Percentiles rank a stretch among this genome's conserved stretches.
Conservation (phyloP, 2,329 filamentous ascomycete species). For the Scytalidium lignicola region DNA sequence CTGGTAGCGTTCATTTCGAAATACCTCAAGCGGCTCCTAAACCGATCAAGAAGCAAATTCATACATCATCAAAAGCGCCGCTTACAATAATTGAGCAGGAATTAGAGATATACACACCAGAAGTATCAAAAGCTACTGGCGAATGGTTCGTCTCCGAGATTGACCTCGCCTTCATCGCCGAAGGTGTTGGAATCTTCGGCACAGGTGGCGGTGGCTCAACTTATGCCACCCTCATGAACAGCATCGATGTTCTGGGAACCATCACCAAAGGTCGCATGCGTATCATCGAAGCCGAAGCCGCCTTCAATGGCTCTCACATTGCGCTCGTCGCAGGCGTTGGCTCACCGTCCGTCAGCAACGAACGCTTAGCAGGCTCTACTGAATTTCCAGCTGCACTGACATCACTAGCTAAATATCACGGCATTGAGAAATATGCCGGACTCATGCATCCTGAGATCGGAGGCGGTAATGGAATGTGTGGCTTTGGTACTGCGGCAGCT, state of each 20-base stretch:
- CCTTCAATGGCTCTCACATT: slow-evolving; percentile 39
- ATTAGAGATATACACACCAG: slow-evolving; percentile 32
- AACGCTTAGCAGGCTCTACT: slow-evolving; percentile 33
- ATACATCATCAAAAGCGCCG: slow-evolving; percentile 16
- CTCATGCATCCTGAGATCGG: slow-evolving; percentile 37
- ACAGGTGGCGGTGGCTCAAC: slow-evolving; percentile 55
- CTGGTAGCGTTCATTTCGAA: neutral
- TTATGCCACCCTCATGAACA: slow-evolving; percentile 28
- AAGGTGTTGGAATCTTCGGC: slow-evolving; percentile 56
- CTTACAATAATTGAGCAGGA: slow-evolving; percentile 17
- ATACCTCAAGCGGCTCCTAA: neutral
- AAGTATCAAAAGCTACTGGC: slow-evolving; percentile 37
- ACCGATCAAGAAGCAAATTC: slow-evolving; percentile 1
- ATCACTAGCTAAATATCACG: slow-evolving; percentile 30
- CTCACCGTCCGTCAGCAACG: slow-evolving; percentile 37
- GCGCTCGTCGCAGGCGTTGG: slow-evolving; percentile 17
- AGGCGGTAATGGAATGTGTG: slow-evolving; percentile 33
- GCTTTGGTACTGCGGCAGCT: slow-evolving; percentile 22
- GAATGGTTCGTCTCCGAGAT: slow-evolving; percentile 54
- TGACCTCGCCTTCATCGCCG: slow-evolving; percentile 51
- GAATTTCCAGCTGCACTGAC: slow-evolving; percentile 33
- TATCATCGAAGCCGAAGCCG: slow-evolving; percentile 35
- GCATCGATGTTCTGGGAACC: slow-evolving; percentile 35
- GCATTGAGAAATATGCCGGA: slow-evolving; percentile 25
- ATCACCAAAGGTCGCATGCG: slow-evolving; percentile 35